Conservation (phyloP, 2,329 filamentous ascomycete genomes). For the Aspergillus brunneoviolaceus region DNA sequence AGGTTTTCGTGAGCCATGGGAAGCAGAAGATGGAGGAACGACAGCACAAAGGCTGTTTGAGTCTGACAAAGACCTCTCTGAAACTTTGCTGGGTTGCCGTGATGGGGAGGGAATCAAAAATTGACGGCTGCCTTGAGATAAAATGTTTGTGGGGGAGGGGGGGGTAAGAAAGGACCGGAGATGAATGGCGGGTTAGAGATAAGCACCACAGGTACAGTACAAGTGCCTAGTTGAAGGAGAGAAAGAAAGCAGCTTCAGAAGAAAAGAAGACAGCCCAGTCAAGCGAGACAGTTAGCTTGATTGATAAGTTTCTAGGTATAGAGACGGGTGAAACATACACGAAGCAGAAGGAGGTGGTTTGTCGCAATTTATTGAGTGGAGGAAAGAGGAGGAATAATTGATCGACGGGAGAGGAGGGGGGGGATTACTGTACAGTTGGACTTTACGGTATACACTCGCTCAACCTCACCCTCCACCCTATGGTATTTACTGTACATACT, state of each 20-base stretch:
- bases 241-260: background rate
- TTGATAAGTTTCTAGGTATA: background rate
- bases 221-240: background rate
- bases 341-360: too few species aligned
- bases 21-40: slow-evolving; percentile 6
- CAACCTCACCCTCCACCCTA: too few species aligned
- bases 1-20: slow-evolving; percentile 26
- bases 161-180: slow-evolving; percentile 5
- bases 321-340: background rate
- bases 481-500: too few species aligned
- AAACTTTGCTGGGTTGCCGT: background rate
- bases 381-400: too few species aligned
- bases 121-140: slow-evolving; percentile 19
- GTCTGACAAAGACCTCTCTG: background rate
- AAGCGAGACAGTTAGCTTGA: background rate
- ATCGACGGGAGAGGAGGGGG: too few species aligned
- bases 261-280: background rate
- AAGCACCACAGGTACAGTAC: background rate
- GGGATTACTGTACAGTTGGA: too few species aligned
- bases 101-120: slow-evolving; percentile 7
- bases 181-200: slow-evolving; percentile 1
- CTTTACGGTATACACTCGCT: too few species aligned
- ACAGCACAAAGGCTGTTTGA: background rate
- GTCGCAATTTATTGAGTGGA: too few species aligned
- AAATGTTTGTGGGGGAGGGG: slow-evolving; percentile 20